Evolutionary conservation across 257 asterid genomes (phyloP).

Genomic region (Nicotiana tabacum): DNA sequence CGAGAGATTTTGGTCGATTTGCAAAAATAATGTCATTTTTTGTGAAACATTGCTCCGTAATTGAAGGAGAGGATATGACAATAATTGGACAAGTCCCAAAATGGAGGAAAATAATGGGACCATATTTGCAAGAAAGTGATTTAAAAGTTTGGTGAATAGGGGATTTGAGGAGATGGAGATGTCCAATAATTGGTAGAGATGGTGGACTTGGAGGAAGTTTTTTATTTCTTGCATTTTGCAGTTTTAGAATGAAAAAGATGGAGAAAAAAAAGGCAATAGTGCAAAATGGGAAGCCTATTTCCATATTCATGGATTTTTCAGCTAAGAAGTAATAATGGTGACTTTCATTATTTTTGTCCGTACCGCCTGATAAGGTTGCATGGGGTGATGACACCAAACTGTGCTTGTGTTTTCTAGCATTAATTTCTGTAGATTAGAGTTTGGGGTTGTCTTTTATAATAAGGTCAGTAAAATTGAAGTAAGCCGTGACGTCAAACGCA

Average conservation of each 20-base stretch:
- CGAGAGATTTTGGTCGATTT: conserved; percentile 34
- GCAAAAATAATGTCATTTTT: conserved; percentile 40
- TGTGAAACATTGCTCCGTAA: conserved; percentile 43
- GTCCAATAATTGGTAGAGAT: conserved; percentile 43
- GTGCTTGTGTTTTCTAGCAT: too few species aligned
- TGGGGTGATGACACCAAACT: background rate
- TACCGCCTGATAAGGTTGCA: background rate
- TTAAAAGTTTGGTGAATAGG: conserved; percentile 30
- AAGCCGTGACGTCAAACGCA: background rate
- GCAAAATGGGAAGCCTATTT: conserved; percentile 15
- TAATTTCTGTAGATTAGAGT: background rate
- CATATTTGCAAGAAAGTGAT: conserved; percentile 35
- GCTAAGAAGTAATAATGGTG: background rate
- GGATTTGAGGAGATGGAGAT: conserved; percentile 48
- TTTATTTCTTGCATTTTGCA: conserved; percentile 5
- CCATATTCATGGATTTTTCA: background rate
- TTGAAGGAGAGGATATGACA: conserved; percentile 40
- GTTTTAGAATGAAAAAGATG: conserved; percentile 15
- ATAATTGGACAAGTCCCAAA: conserved; percentile 32
- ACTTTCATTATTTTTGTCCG: background rate
- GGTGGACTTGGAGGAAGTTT: conserved; percentile 51
- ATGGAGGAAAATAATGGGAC: conserved; percentile 36
- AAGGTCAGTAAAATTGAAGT: background rate
- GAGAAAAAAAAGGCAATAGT: conserved; percentile 9
- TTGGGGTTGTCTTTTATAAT: background rate